Percentiles rank a stretch among this genome's conserved stretches.
These are phyloP conservation scores for Ophiocordyceps australis DNA, from an alignment of 2,329 filamentous ascomycete species.

Conservation along the genomic window DNA sequence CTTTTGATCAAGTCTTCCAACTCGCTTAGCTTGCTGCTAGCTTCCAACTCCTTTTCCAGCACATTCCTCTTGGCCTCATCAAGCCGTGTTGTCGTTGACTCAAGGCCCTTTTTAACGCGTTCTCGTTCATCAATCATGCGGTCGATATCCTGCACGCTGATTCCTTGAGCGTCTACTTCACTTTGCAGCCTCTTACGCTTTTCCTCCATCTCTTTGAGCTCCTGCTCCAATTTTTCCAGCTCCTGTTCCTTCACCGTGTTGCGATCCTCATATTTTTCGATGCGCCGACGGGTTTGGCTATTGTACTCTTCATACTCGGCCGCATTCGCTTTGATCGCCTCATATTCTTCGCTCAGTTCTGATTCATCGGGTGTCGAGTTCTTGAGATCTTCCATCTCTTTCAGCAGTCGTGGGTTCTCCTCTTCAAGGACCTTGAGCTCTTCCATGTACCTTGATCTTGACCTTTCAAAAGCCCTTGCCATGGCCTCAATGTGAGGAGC, in stretches of 20 bases:
- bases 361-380: constrained; percentile 72
- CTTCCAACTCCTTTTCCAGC: constrained; percentile 74
- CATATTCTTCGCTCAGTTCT: constrained; percentile 74
- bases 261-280: constrained; percentile 73
- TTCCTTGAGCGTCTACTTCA: constrained; percentile 79
- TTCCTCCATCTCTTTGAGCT: constrained; percentile 63
- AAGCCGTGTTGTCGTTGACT: constrained; percentile 54
- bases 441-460: constrained; percentile 69
- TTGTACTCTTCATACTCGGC: constrained; percentile 95
- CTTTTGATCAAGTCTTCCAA: constrained; percentile 78
- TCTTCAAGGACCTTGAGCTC: constrained; percentile 75
- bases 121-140: constrained; percentile 95
- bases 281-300: constrained; percentile 60
- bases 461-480: constrained; percentile 70
- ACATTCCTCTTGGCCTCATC: constrained; percentile 76
- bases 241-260: constrained; percentile 74
- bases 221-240: constrained; percentile 57
- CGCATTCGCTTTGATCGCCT: constrained; percentile 86
- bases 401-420: constrained; percentile 61
- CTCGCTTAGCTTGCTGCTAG: constrained; percentile 71
- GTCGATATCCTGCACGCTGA: constrained; percentile 97
- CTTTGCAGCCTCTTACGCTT: constrained; percentile 68
- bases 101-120: constrained; percentile 74
- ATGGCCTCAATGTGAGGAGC: constrained; percentile 74
- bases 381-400: constrained; percentile 79